Base-by-base conservation (phyloP, 1,284 basidiomycete genomes). In the Cutaneotrichosporon arboriforme region DNA sequence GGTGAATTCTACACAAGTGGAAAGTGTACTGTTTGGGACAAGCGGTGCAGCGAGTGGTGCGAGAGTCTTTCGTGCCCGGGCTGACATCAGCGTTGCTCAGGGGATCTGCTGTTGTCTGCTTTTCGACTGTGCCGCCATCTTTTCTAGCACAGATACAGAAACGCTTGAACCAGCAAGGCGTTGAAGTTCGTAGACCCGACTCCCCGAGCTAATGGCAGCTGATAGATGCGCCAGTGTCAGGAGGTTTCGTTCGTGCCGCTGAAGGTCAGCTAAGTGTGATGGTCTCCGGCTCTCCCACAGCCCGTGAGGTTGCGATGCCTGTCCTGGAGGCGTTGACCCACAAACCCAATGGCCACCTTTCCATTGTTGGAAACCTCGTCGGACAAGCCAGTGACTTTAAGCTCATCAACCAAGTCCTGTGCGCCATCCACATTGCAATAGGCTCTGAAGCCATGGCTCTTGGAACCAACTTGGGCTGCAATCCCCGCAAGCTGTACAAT, bases 221-320 rank as follows among this genome's bases (percentile, higher is more conserved):
- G 4, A 61, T 70, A 46, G 74, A 76, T 50, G 69, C 68, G 4
- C 73, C 74, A 4, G 74, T 76, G 2, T 76, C 74, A 8, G 74
- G 74, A 9, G 73, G 75, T 2, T 70, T 70, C 3, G 60, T 65
- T 7, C 61, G 73, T 20, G 73, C 75, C 7, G 69, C 68, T 0
- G 50, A 63, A 4, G 75, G 75, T 8, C 65, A 67, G 23, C 64
- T 75, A 8, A 68, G 66, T 33, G 68, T 75, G 57, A 76, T 76
- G 72, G 64, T 66, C 13, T 68, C 72, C 12, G 72, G 72, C 13
- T 56, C 62, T 1, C 33, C 57, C 2, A 35, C 45, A 1, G 64
- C 68, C 2, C 58, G 72, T 26, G 46, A 57, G 13, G 63, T 55
- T 2, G 64, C 63, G 14, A 56, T 52, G 40, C 60, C 65, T 1